Conservation (phyloP, 495 filamentous ascomycete species). For the Parmelia sp. region DNA sequence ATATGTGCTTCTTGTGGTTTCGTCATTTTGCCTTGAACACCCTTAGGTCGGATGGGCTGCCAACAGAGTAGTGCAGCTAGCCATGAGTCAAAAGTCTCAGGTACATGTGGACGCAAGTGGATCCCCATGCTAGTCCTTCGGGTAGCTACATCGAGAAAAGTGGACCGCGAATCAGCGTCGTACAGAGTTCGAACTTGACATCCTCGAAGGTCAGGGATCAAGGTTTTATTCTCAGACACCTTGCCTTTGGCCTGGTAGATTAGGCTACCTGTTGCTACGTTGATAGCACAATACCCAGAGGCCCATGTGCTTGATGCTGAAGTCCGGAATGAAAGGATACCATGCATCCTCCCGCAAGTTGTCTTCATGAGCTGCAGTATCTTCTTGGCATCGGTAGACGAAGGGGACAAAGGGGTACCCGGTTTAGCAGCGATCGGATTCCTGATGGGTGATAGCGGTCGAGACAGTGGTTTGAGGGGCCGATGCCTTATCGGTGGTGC, state of each 20-base stretch:
- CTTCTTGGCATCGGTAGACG: constrained; percentile 45
- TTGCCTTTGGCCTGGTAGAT: constrained; percentile 54
- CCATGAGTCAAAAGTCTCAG: constrained; percentile 82
- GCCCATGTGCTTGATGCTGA: constrained; percentile 48
- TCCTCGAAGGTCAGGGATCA: constrained; percentile 77
- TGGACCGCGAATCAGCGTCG: constrained; percentile 54
- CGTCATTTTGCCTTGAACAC: constrained; percentile 66
- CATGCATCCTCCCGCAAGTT: constrained; percentile 52
- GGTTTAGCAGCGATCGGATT: constrained; percentile 33
- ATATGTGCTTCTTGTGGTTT: constrained; percentile 53
- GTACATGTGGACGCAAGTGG: constrained; percentile 64
- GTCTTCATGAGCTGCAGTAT: constrained; percentile 52
- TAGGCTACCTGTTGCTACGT: constrained; percentile 49
- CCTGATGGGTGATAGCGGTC: constrained; percentile 31
- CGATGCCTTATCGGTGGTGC: constrained; percentile 34
- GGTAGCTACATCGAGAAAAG: constrained; percentile 76
- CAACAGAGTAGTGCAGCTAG: constrained; percentile 88
- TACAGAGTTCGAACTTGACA: constrained; percentile 71
- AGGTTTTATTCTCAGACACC: constrained; percentile 48
- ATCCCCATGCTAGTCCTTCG: constrained; percentile 63
- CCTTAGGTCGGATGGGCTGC: constrained; percentile 79
- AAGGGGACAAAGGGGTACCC: constrained; percentile 50
- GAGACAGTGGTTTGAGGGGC: constrained; percentile 39
- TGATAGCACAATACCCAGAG: constrained; percentile 53
- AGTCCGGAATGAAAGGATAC: constrained; percentile 50